Base-by-base conservation (phyloP, 2,329 filamentous ascomycete species). In the Claviceps africana region DNA sequence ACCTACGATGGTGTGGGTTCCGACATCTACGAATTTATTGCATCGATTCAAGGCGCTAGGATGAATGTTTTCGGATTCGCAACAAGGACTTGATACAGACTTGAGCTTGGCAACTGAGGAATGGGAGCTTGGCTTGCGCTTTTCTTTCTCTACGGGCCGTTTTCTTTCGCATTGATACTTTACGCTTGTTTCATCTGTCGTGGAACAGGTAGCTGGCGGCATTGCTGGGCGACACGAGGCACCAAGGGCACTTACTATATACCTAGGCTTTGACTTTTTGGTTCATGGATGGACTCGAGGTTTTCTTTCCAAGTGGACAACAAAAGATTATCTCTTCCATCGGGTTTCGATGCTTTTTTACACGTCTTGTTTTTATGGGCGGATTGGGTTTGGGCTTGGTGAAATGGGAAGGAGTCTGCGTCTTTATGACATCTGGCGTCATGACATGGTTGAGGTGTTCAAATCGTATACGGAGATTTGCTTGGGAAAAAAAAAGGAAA, bases 41-140 rank as follows among this genome's bases (percentile, higher is more conserved):
- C 50, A 48, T 50, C 21, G 21, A 49, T 42, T 17, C 21, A 2
- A 39, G 55, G 55, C 55, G 55, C 52, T 48, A 46, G 49, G 51
- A 47, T 37, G 19, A 17, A 30, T 33, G 56, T 52, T 49, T 51
- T 56, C 49, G 53, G 39, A 33, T 51, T 51, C 25, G 42, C 33
- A 13, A 25, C 22, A 30, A 45, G 13, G 17, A 46, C 33, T 19
- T 51, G 22, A 47, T 25, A 22, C 50, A 47, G 42, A 35, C 6
- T 47, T 48, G 50, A 46, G 48, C 53, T 52, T 57, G 62, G 60
- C 59, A 62, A 63, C 52, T 56, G 55, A 57, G 56, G 51, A 52
- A 54, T 42, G 39, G 40, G 37, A 46, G 48, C 35, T 51, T 30
- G 52, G 21, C 39, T 51, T 47, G 37, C 19, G 15, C 37, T 40